Base-by-base conservation (phyloP, 108 stramenopile species). In the Pseudonitzschia pungens region DNA sequence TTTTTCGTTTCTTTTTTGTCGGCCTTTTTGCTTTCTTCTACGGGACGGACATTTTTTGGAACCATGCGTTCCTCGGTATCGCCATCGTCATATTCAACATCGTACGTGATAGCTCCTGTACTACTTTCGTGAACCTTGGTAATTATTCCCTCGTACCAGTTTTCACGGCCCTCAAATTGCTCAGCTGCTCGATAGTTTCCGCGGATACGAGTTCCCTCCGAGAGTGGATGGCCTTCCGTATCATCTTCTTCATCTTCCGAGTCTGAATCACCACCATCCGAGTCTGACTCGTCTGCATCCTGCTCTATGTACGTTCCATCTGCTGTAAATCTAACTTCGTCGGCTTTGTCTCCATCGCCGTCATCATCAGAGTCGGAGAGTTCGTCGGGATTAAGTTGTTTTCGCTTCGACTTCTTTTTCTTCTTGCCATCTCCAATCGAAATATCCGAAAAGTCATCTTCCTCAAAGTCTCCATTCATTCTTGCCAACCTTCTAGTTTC, bases 381-480 rank as follows among this genome's bases (percentile, higher is more conserved):
- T 68, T 87, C 87, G 36, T 91, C 91, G 9, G 88, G 80, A 73
- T 83, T 84, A 41, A 68, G 62, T 51, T 45, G 64, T 59, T 70
- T 59, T 29, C 44, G 33, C 67, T 81, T 64, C 33, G 81, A 75
- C 63, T 81, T 79, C 31, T 68, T 80, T 0, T 24, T 70, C 53
- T 40, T 69, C 36, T 70, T 72, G 4, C 45, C 65, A 3, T 22
- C 16, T 1, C 22, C 45, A 33, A 43, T 66, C 65, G n/a, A 67
- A 48, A 93, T 87, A 71, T 94, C 96, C 11, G 88, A 83, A 52
- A 96, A 86, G 55, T 96, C 90, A 71, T 94, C 95, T 22, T 88
- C 83, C 11, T 86, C 87, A 72, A 92, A 93, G 57, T 96, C 95
- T 18, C 92, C 94, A 75, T 81, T 83, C 98, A 98, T 98, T 29